phyloP scores from a whole-genome alignment of 805 yeast genomes.

The Candida argentea region DNA sequence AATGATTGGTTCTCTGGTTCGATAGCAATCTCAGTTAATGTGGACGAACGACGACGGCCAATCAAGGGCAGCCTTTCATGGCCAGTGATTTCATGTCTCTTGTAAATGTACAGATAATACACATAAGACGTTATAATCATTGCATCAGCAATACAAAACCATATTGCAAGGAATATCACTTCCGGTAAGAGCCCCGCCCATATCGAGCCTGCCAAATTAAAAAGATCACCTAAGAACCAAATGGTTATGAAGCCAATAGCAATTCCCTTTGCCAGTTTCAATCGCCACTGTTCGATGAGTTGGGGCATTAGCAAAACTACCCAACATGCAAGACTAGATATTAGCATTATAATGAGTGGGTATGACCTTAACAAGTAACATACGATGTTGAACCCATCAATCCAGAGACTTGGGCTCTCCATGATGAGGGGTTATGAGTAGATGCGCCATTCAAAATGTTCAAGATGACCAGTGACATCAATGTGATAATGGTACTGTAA shows the following conservation, averaged over 20 bases:
- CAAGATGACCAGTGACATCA: too few relatives aligned
- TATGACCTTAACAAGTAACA: slow-evolving; percentile 7
- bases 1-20: slow-evolving; percentile 38
- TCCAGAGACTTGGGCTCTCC: slow-evolving; percentile 44
- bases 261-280: slow-evolving; percentile 68
- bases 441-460: too few relatives aligned
- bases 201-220: slow-evolving; percentile 56
- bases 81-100: slow-evolving; percentile 5
- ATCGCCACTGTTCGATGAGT: slow-evolving; percentile 69
- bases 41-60: slow-evolving; percentile 42
- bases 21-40: slow-evolving; percentile 39
- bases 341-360: slow-evolving; percentile 2
- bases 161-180: slow-evolving; percentile 57
- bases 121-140: slow-evolving; percentile 47
- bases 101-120: slow-evolving; percentile 41
- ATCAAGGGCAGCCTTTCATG: slow-evolving; percentile 19
- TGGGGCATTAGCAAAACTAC: slow-evolving; percentile 68
- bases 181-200: slow-evolving; percentile 66
- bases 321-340: slow-evolving; percentile 60
- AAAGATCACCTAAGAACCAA: slow-evolving; percentile 67
- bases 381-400: slow-evolving; percentile 57
- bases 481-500: too few relatives aligned
- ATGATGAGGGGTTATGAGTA: slow-evolving; percentile 1
- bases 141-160: slow-evolving; percentile 69
- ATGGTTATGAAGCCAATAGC: slow-evolving; percentile 55